These are phyloP conservation scores for Xylaria polymorpha DNA, from an alignment of 2,329 filamentous ascomycete genomes.

Conservation along the genomic window DNA sequence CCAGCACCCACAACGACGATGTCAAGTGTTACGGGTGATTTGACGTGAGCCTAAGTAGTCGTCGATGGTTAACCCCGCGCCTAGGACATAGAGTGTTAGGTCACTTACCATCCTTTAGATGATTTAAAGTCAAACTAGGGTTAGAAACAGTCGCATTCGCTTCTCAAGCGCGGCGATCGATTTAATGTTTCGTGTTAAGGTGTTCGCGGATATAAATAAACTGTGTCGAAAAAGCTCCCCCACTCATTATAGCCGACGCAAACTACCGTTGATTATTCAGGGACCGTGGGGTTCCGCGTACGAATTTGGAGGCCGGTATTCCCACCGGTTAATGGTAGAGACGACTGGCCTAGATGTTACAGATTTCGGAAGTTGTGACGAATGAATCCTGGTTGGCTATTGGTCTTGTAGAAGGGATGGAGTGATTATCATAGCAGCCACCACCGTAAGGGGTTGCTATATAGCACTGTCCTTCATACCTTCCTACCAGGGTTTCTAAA, in stretches of 20 bases:
- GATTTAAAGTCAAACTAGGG: not conserved
- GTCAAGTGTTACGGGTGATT: constrained; percentile 44
- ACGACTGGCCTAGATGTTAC: not conserved
- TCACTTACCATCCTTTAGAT: constrained; percentile 17
- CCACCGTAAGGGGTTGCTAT: no score
- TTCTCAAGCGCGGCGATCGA: not conserved
- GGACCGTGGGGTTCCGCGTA: not conserved
- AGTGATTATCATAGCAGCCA: no score
- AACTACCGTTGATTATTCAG: not conserved
- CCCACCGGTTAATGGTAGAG: constrained; percentile 14
- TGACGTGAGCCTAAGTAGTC: constrained; percentile 17
- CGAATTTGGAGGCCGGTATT: not conserved
- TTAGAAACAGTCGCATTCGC: not conserved
- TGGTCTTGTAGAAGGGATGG: no score
- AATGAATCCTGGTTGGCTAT: no score
- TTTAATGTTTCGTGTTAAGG: no score
- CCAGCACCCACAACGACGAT: constrained; percentile 58
- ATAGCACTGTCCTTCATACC: no score
- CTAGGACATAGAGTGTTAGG: not conserved
- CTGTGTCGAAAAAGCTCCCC: not conserved
- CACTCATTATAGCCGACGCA: not conserved
- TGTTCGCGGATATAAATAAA: not conserved
- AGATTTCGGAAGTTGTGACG: no score
- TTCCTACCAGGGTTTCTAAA: no score
- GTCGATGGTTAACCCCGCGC: not conserved